Conservation (phyloP, 352 stramenopile genomes). For the Phytophthora rubi region DNA sequence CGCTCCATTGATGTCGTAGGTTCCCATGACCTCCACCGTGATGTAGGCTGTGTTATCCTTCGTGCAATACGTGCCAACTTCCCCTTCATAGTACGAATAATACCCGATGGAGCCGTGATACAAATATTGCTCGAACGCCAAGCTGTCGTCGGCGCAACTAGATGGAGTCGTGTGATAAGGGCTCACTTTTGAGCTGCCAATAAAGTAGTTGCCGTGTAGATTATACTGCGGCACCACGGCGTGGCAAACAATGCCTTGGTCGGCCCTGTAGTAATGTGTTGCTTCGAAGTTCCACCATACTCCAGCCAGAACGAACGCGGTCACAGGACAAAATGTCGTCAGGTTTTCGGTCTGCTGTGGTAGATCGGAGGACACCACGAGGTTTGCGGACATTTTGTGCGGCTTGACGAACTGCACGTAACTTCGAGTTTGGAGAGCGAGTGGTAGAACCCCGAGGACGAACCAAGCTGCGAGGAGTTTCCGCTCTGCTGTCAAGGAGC, state of each 20-base stretch:
- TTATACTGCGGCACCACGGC: slow-evolving; percentile 31
- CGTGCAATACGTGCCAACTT: slow-evolving; percentile 4
- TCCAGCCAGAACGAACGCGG: slow-evolving; percentile 21
- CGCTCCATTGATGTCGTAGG: slow-evolving; percentile 15
- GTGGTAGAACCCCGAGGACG: slow-evolving; percentile 5
- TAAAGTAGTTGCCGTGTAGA: slow-evolving; percentile 21
- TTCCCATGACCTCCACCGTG: slow-evolving; percentile 5
- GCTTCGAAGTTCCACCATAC: slow-evolving; percentile 28
- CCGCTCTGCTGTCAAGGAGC: not conserved
- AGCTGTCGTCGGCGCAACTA: slow-evolving; percentile 5
- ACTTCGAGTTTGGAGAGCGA: slow-evolving; percentile 18
- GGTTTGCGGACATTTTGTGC: slow-evolving; percentile 23
- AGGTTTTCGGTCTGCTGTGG: slow-evolving; percentile 7
- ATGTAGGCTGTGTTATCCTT: slow-evolving; percentile 10
- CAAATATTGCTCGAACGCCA: slow-evolving; percentile 8
- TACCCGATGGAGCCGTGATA: slow-evolving; percentile 16
- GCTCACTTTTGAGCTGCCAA: slow-evolving; percentile 2
- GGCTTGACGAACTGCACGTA: slow-evolving; percentile 28
- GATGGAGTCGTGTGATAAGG: slow-evolving; percentile 5
- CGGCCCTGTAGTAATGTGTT: slow-evolving; percentile 21
- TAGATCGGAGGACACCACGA: slow-evolving; percentile 10
- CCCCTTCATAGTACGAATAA: slow-evolving; percentile 17
- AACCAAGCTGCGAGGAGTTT: not conserved
- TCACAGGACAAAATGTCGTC: slow-evolving; percentile 10
- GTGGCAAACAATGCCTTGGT: slow-evolving; percentile 15